Evolutionary conservation across 306 rosid genomes (phyloP), one percentile per base, ranked within the genome.

Genomic region (Phaseolus lunatus): DNA sequence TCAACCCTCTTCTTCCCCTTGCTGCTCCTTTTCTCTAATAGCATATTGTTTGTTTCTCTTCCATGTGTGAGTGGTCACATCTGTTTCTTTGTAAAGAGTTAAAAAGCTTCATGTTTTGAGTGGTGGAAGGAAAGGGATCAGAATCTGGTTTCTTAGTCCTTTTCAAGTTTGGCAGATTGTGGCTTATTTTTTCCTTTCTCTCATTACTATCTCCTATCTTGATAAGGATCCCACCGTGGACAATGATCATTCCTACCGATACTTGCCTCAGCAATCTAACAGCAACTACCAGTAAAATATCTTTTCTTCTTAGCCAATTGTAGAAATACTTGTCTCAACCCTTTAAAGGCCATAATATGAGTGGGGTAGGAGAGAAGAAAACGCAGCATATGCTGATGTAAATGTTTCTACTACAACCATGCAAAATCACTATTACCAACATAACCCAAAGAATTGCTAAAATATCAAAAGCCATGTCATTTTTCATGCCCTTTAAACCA

Each of bases 81-180:
- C 87, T 66, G 39, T 72, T 85, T 49, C 79, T 76, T 85, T 73
- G 84, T 59, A 62, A 72, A 84, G 80, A 54, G 74, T 77, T 54
- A 39, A 84, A 87, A 82, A 24, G 80, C 53, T 76, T 16, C 43
- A 68, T 78, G 81, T 70, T 58, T 80, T 82, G 53, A 78, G 67
- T 59, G 66, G 86, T 84, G 87, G 82, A 85, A 83, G 86, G 89
- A 61, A 83, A 70, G 75, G 87, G 85, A 86, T 82, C 90, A 77
- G 90, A 89, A 92, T 88, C 84, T 82, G 61, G 86, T 83, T 86
- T 79, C 64, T 69, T 58, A 75, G 67, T 85, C 85, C 61, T 78
- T 75, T 76, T 73, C 86, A 78, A 27, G 67, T 45, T 58, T 83
- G 80, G 75, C 84, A 75, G 78, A 76, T 80, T 72, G 71, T 80